Evolutionary conservation across 2,329 filamentous ascomycete species (phyloP).

Genomic region (Tolypocladium paradoxum): DNA sequence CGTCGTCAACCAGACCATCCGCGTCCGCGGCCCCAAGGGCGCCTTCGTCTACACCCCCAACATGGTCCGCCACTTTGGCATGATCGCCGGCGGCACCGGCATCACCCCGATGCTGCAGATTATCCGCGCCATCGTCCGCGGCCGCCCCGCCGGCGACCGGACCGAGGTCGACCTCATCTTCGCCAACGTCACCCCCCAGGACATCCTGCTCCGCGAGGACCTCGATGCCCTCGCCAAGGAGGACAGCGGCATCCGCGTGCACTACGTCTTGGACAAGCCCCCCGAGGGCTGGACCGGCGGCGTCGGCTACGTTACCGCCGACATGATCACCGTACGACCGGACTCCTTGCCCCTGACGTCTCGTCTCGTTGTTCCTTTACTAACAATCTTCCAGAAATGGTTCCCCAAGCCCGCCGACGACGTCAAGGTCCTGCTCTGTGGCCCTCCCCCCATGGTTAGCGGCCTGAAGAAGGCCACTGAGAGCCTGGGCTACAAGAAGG

Average conservation of each 20-base stretch:
- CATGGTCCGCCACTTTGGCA: slow-evolving; percentile 92
- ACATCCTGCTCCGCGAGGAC: slow-evolving; percentile 89
- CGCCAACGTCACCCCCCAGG: slow-evolving; percentile 86
- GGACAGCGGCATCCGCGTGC: slow-evolving; percentile 72
- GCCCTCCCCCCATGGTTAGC: slow-evolving; percentile 91
- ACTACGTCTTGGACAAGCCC: slow-evolving; percentile 96
- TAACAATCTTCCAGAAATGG: slow-evolving; percentile 44
- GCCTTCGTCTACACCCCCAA: slow-evolving; percentile 96
- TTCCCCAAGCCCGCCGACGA: slow-evolving; percentile 75
- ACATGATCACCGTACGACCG: slow-evolving; percentile 75
- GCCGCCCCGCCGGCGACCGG: slow-evolving; percentile 65
- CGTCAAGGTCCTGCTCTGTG: slow-evolving; percentile 89
- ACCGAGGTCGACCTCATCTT: slow-evolving; percentile 94
- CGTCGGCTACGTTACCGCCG: slow-evolving; percentile 86
- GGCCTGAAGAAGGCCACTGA: slow-evolving; percentile 96
- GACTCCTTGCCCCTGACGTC: background rate
- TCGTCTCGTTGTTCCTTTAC: background rate
- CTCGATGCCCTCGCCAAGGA: slow-evolving; percentile 68
- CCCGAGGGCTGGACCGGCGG: slow-evolving; percentile 86
- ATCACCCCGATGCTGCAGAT: slow-evolving; percentile 99
- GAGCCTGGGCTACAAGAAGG: slow-evolving; percentile 82
- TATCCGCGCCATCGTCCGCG: slow-evolving; percentile 78
- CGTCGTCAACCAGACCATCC: slow-evolving; percentile 75
- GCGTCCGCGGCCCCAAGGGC: slow-evolving; percentile 88
- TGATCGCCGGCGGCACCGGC: slow-evolving; percentile 95